Evolutionary conservation across 805 yeast genomes (phyloP).

Genomic region (Candida bentonensis): DNA sequence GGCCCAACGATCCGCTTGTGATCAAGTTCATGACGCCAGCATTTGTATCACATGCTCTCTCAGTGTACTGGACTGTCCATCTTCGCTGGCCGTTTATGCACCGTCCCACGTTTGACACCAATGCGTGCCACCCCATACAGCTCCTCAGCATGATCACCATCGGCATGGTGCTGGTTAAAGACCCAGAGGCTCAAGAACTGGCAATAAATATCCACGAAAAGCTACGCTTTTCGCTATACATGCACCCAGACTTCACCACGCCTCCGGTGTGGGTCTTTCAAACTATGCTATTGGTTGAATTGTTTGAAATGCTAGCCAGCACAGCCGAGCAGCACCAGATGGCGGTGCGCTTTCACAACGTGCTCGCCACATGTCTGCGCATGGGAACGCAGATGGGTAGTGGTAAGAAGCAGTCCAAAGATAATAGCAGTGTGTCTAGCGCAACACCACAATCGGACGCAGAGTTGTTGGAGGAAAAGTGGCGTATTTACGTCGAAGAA

Average conservation of each 20-base stretch:
- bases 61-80: constrained; percentile 26
- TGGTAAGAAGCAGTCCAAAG: not conserved
- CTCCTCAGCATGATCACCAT: constrained; percentile 39
- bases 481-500: not conserved
- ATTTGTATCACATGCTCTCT: constrained; percentile 10
- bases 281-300: constrained; percentile 48
- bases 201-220: constrained; percentile 37
- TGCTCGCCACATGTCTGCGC: constrained; percentile 14
- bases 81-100: constrained; percentile 43
- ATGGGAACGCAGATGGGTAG: constrained; percentile 9
- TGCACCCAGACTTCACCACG: constrained; percentile 57
- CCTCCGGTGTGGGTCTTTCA: constrained; percentile 56
- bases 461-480: not conserved
- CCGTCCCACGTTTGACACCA: constrained; percentile 36
- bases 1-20: constrained; percentile 2
- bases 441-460: not conserved
- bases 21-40: constrained; percentile 8
- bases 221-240: constrained; percentile 49
- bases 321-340: constrained; percentile 15
- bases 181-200: constrained; percentile 20
- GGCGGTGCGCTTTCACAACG: constrained; percentile 14
- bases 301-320: constrained; percentile 32
- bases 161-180: constrained; percentile 24
- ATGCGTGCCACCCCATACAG: constrained; percentile 30
- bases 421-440: not conserved